Conservation (phyloP, 805 yeast genomes). For the Maudiozyma turicensis region DNA sequence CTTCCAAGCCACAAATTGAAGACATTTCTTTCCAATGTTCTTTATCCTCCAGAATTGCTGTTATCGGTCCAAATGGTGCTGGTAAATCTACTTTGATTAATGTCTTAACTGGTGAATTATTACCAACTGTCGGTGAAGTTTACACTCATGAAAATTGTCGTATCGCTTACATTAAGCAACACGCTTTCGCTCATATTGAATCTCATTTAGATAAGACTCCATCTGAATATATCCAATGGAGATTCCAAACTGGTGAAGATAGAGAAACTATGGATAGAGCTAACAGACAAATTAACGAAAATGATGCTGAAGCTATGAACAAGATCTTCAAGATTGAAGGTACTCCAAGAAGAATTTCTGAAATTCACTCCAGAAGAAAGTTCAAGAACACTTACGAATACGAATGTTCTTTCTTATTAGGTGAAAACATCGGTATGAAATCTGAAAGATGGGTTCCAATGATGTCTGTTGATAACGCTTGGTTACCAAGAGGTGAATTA, state of each 20-base stretch:
- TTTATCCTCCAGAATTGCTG: slow-evolving; percentile 98
- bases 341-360: slow-evolving; percentile 93
- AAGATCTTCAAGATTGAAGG: slow-evolving; percentile 98
- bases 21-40: slow-evolving; percentile 98
- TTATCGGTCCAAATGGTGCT: slow-evolving; percentile 99
- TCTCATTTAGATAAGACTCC: slow-evolving; percentile 98
- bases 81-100: slow-evolving; percentile 99
- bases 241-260: slow-evolving; percentile 99
- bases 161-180: slow-evolving; percentile 99
- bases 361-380: slow-evolving; percentile 94
- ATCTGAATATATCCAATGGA: slow-evolving; percentile 99
- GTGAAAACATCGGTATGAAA: slow-evolving; percentile 99
- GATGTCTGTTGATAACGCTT: slow-evolving; percentile 99
- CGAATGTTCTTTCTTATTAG: slow-evolving; percentile 94
- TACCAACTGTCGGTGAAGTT: slow-evolving; percentile 97
- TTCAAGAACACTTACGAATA: slow-evolving; percentile 99
- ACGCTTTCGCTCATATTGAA: slow-evolving; percentile 99
- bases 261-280: slow-evolving; percentile 99
- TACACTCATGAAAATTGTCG: slow-evolving; percentile 99
- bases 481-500: slow-evolving; percentile 99
- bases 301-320: slow-evolving; percentile 97
- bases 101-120: slow-evolving; percentile 97
- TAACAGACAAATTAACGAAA: slow-evolving; percentile 94
- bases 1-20: slow-evolving; percentile 84
- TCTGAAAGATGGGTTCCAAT: slow-evolving; percentile 99